A percentile compares a stretch with the other conserved stretches of the same genome.
Evolutionary conservation across 306 rosid genomes (phyloP).

Genomic region (Aeschynomene evenia): DNA sequence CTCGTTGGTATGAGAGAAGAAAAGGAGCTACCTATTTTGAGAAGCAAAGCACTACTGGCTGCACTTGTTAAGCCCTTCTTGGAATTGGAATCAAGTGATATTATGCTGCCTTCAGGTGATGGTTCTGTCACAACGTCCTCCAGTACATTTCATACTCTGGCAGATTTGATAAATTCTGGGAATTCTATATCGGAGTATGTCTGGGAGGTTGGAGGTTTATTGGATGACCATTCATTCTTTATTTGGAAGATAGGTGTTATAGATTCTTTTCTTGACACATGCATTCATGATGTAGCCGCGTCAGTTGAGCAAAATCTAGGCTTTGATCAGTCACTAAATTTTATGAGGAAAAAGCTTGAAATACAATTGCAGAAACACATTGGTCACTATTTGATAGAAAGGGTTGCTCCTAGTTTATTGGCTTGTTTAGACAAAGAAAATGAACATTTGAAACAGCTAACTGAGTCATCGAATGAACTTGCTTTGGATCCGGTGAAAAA

Average conservation of each 20-base stretch:
- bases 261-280: constrained; percentile 85
- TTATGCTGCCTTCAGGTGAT: constrained; percentile 51
- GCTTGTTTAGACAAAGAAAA: constrained; percentile 72
- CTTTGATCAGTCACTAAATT: constrained; percentile 78
- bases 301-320: constrained; percentile 87
- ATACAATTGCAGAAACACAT: constrained; percentile 76
- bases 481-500: constrained; percentile 53
- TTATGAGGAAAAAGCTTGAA: constrained; percentile 82
- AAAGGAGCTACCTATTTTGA: constrained; percentile 47
- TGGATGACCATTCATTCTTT: constrained; percentile 71
- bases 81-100: constrained; percentile 75
- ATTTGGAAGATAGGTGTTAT: constrained; percentile 80
- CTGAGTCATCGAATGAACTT: constrained; percentile 55
- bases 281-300: constrained; percentile 82
- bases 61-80: constrained; percentile 72
- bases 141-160: constrained; percentile 47
- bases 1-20: constrained; percentile 58
- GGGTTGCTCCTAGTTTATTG: constrained; percentile 69
- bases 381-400: constrained; percentile 65
- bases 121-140: constrained; percentile 44
- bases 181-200: constrained; percentile 66
- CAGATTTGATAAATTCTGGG: constrained; percentile 76
- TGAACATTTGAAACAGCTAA: constrained; percentile 63
- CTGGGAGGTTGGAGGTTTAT: constrained; percentile 76
- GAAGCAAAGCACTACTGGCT: constrained; percentile 61